These are phyloP conservation scores for Lipomyces oligophaga DNA, from an alignment of 805 yeast genomes.

Conservation along the genomic window DNA sequence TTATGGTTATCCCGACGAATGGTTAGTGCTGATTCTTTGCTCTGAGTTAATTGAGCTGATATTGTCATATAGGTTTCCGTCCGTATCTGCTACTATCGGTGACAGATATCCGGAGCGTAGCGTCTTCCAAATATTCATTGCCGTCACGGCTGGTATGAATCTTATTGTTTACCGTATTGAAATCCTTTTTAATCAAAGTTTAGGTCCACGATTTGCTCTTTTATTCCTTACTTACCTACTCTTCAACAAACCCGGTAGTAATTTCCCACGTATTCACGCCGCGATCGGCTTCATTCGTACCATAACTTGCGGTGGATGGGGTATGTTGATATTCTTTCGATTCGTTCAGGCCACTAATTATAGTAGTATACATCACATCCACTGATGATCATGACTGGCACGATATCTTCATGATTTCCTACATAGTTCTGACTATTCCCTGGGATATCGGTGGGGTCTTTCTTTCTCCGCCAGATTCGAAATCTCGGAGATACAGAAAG, in stretches of 20 bases:
- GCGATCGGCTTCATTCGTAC: constrained; percentile 80
- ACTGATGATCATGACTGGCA: constrained; percentile 97
- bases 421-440: constrained; percentile 84
- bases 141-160: constrained; percentile 70
- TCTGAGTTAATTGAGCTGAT: not conserved
- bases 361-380: constrained; percentile 77
- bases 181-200: constrained; percentile 43
- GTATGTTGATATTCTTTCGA: constrained; percentile 6
- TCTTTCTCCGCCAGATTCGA: constrained; percentile 48
- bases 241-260: constrained; percentile 35
- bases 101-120: constrained; percentile 96
- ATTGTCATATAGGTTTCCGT: constrained; percentile 55
- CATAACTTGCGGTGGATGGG: constrained; percentile 95
- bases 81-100: constrained; percentile 95
- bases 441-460: constrained; percentile 70
- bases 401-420: constrained; percentile 90
- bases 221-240: constrained; percentile 21
- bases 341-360: not conserved
- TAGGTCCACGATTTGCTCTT: constrained; percentile 28
- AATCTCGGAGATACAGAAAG: constrained; percentile 47
- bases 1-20: constrained; percentile 92
- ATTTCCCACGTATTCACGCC: constrained; percentile 36
- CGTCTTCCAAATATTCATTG: constrained; percentile 84
- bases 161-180: constrained; percentile 49
- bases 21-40: too few relatives aligned